A percentile compares a stretch with the other conserved stretches of the same genome.
Conservation (phyloP, 106 monocot species). For the Ottelia alismoides region DNA sequence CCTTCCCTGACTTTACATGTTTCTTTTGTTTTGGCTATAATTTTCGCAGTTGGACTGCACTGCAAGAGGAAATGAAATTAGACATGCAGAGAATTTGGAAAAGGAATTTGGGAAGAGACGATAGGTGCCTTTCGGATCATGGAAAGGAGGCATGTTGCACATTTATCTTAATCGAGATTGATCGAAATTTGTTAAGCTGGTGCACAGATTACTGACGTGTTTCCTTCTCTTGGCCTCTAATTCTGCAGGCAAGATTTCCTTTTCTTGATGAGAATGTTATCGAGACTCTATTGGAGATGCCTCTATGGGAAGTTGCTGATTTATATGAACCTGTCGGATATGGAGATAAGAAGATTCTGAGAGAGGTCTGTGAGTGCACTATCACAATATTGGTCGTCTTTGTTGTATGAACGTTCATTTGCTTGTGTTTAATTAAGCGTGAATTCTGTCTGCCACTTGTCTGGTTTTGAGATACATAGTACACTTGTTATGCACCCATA, state of each 20-base stretch:
- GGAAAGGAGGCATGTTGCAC: conserved; percentile 66
- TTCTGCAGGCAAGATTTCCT: conserved; percentile 81
- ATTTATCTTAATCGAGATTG: no score
- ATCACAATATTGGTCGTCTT: no score
- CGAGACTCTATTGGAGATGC: conserved; percentile 67
- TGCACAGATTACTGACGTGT: no score
- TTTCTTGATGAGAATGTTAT: conserved; percentile 98
- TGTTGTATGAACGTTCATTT: no score
- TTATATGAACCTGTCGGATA: conserved; percentile 70
- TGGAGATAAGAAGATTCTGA: conserved; percentile 95
- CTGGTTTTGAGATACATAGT: no score
- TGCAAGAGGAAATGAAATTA: conserved; percentile 84
- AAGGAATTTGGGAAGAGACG: conserved; percentile 95
- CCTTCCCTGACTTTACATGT: no score
- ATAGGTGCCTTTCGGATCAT: conserved; percentile 88
- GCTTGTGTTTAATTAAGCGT: no score
- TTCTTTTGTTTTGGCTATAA: background rate
- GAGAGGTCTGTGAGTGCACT: conserved; percentile 87
- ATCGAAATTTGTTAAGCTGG: no score
- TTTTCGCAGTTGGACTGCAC: conserved; percentile 61
- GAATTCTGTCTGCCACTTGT: no score
- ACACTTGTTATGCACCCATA: conserved; percentile 11
- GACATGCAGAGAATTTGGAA: conserved; percentile 99
- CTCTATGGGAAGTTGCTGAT: conserved; percentile 65
- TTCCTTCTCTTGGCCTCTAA: no score